These are phyloP conservation scores for Aspergillus awamori DNA, from an alignment of 2,329 filamentous ascomycete species.

Conservation along the genomic window DNA sequence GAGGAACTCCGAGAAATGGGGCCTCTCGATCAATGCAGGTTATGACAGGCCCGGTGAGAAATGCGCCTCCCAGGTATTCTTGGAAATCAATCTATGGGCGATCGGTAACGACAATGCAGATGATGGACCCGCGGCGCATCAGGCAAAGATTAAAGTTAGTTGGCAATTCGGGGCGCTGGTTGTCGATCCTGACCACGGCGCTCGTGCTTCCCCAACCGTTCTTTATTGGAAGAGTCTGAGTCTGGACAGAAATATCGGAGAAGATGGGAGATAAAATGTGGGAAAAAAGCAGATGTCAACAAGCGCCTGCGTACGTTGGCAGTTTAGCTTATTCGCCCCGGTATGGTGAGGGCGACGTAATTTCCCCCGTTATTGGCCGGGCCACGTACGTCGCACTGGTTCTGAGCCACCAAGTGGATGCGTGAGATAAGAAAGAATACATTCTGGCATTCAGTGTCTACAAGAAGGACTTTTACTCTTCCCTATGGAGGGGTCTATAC, in stretches of 20 bases:
- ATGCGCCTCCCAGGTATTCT: background rate
- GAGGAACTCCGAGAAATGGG: background rate
- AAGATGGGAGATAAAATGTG: background rate
- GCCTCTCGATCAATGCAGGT: background rate
- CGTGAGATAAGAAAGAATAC: background rate
- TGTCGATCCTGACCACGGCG: background rate
- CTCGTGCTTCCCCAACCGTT: background rate
- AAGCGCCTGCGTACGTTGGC: background rate
- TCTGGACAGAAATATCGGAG: background rate
- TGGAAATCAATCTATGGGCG: background rate
- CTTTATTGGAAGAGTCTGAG: background rate
- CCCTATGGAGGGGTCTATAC: background rate
- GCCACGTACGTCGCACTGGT: constrained; percentile 11
- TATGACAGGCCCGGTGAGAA: background rate
- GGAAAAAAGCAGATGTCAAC: background rate
- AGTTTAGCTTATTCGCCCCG: background rate
- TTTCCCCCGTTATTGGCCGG: constrained; percentile 8
- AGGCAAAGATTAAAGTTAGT: background rate
- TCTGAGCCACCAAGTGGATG: background rate
- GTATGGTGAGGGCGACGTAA: constrained; percentile 1
- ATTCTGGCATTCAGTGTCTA: background rate
- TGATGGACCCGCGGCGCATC: constrained; percentile 1
- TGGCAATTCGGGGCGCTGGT: too few species aligned
- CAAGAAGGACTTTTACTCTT: background rate
- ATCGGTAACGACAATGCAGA: constrained; percentile 6